Evolutionary conservation across 1,284 basidiomycete species (phyloP), one percentile per base, ranked within the genome.

Genomic region (Peniophora sp.): DNA sequence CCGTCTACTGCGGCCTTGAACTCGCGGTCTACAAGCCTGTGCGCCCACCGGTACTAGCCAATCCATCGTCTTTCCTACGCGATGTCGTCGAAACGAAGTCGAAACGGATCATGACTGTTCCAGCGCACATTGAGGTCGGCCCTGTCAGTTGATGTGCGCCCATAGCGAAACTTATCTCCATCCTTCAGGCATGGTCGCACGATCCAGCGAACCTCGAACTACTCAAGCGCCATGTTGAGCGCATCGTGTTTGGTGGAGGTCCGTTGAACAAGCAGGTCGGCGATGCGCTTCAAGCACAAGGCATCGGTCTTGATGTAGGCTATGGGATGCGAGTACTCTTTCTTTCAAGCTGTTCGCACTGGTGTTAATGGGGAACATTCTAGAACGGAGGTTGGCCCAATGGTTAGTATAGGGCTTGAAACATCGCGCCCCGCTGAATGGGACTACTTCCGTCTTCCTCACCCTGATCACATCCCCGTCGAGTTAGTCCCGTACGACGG

Each of bases 231-330:
- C 43, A 23, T n/a, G 20, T 45, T 20, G 22, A 45, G 22, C 20
- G 20, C 22, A 8, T 45, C 8, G 9, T 45, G 60, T 18, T 56
- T 51, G 15, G 46, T 62, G 34, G 57, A 60, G 14, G 58, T 54
- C 17, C 63, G 12, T 43, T 52, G 11, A 62, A 62, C 50, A 57
- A 52, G 17, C 34, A 48, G 15, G 43, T 51, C n/a, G 46, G 46
- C 20, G 50, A 36, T 24, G 24, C 12, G 12, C n/a, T 45, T 3
- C 12, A 18, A 3, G 3, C 43, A 6, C 18, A 24, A 22, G 43
- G 43, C 14, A 9, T 45, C 23, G 14, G 14, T 22, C 43, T 45
- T 9, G 17, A 23, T 6, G 9, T 8, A 8, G 14, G 15, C 8
- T 45, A 45, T 22, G 43, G 43, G 9, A 14, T 45, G 43, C 22